A percentile compares a stretch with the other conserved stretches of the same genome.
phyloP scores from a whole-genome alignment of 2,329 filamentous ascomycete genomes.

The Fusarium ramigenum region DNA sequence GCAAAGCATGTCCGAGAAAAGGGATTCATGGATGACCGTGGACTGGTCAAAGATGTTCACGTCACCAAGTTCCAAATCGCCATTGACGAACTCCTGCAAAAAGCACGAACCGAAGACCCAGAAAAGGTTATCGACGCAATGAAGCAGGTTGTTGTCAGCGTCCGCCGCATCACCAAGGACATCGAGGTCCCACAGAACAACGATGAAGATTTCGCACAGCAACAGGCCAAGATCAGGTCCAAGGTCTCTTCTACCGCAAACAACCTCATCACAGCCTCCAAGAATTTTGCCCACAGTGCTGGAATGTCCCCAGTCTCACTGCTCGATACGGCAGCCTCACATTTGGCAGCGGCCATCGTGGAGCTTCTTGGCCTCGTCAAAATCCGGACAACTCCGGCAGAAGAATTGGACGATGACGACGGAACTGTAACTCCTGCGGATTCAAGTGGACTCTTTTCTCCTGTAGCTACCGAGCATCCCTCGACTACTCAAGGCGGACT shows the following conservation, averaged over 20 bases:
- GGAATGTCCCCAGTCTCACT: conserved; percentile 94
- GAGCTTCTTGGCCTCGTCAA: conserved; percentile 87
- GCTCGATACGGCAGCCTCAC: conserved; percentile 90
- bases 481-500: conserved; percentile 52
- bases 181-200: conserved; percentile 68
- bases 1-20: conserved; percentile 71
- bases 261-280: conserved; percentile 92
- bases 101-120: conserved; percentile 77
- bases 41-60: conserved; percentile 88
- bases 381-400: conserved; percentile 77
- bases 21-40: conserved; percentile 74
- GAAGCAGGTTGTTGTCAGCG: conserved; percentile 84
- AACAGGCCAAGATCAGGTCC: conserved; percentile 76
- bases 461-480: conserved; percentile 55
- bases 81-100: conserved; percentile 87
- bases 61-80: conserved; percentile 95
- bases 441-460: conserved; percentile 74
- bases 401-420: conserved; percentile 81
- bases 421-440: conserved; percentile 72
- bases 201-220: conserved; percentile 63
- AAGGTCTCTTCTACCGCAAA: conserved; percentile 94
- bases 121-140: conserved; percentile 83
- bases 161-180: conserved; percentile 86
- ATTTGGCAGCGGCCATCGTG: conserved; percentile 85
- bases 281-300: conserved; percentile 84